These are phyloP conservation scores for Sordariomycetes sp. DNA, from an alignment of 2,329 filamentous ascomycete species.

Conservation along the genomic window DNA sequence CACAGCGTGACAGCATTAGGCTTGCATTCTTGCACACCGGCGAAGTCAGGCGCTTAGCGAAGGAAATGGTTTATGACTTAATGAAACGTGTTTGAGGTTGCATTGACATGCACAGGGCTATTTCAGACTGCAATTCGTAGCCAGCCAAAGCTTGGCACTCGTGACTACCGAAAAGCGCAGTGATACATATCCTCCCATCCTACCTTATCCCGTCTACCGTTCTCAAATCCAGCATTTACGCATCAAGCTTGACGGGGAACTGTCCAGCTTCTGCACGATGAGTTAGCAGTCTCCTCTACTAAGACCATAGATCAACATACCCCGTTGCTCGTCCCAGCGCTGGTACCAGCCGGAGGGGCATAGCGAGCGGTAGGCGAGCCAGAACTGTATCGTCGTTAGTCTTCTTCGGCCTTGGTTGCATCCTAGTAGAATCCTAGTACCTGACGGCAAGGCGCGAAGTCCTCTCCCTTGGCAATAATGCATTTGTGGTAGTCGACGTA, in stretches of 20 bases:
- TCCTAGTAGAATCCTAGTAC: constrained; percentile 38
- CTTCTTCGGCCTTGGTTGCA: background rate
- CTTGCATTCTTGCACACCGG: no score
- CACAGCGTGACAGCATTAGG: no score
- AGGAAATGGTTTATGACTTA: no score
- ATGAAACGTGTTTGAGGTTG: background rate
- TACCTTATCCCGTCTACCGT: background rate
- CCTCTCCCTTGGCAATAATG: constrained; percentile 95
- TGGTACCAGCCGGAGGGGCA: constrained; percentile 92
- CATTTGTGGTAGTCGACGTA: constrained; percentile 99
- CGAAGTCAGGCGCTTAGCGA: no score
- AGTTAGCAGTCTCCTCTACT: constrained; percentile 13
- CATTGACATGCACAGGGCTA: constrained; percentile 1
- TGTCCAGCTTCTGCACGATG: constrained; percentile 50
- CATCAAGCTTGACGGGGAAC: constrained; percentile 58
- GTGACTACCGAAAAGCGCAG: constrained; percentile 1
- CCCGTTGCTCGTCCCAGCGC: constrained; percentile 96
- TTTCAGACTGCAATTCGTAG: constrained; percentile 1
- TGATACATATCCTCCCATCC: constrained; percentile 1
- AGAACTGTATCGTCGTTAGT: constrained; percentile 59
- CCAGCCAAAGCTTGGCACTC: background rate
- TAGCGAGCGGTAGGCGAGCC: constrained; percentile 90
- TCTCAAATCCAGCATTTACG: constrained; percentile 25
- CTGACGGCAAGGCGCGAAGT: constrained; percentile 95
- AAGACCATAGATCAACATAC: constrained; percentile 39